Evolutionary conservation across 208 protist genomes (phyloP).

Genomic region (Acanthamoeba healyi): DNA sequence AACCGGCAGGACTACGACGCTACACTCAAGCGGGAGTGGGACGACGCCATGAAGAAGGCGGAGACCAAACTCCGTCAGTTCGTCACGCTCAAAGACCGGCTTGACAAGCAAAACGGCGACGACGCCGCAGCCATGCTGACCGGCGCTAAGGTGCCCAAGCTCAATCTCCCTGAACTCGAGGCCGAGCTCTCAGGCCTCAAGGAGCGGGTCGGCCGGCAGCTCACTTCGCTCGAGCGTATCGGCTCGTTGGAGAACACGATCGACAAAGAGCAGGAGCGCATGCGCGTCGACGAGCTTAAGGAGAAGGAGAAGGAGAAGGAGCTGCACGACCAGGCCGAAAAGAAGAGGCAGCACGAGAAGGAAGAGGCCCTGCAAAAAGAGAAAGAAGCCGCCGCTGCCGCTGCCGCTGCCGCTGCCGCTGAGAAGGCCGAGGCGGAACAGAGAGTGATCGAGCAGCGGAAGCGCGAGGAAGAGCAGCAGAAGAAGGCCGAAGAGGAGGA

Average conservation of each 20-base stretch:
- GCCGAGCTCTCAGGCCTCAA: not conserved
- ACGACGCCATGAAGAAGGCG: constrained; percentile 27
- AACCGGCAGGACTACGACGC: constrained; percentile 40
- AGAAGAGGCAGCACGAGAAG: not conserved
- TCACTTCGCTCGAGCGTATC: not conserved
- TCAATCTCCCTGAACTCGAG: not conserved
- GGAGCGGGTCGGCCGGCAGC: constrained; percentile 34
- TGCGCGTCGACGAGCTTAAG: not conserved
- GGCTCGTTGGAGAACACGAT: not conserved
- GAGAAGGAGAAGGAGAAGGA: not conserved
- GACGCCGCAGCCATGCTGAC: not conserved
- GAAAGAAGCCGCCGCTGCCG: no score
- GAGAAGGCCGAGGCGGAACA: not conserved
- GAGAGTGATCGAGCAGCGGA: not conserved
- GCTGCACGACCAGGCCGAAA: not conserved
- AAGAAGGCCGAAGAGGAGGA: not conserved
- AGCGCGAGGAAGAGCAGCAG: not conserved
- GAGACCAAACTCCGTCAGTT: constrained; percentile 48
- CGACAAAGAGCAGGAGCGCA: constrained; percentile 11
- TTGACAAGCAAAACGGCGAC: constrained; percentile 17
- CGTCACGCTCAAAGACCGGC: not conserved
- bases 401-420: not conserved
- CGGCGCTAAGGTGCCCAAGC: constrained; percentile 9
- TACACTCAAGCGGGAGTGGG: not conserved
- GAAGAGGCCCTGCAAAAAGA: not conserved